Evolutionary conservation across 2,329 filamentous ascomycete species (phyloP).

Genomic region (Verticillium longisporum): DNA sequence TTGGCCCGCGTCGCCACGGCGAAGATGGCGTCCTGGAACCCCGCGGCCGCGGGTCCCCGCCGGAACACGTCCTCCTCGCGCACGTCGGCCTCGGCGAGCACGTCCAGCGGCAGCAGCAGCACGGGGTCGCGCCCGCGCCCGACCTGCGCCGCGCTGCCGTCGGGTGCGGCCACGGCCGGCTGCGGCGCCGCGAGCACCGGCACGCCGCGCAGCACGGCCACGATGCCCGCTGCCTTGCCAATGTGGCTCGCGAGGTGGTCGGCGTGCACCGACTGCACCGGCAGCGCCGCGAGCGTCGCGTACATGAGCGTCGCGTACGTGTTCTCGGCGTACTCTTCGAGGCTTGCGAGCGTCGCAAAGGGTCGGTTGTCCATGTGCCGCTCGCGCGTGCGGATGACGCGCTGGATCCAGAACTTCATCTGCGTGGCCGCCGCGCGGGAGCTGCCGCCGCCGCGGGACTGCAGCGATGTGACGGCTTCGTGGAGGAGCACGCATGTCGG

Average conservation of each 20-base stretch:
- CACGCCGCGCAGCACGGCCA: conserved; percentile 77
- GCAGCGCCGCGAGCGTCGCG: conserved; percentile 71
- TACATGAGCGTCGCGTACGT: conserved; percentile 94
- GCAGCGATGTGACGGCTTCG: conserved; percentile 61
- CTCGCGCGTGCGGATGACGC: conserved; percentile 75
- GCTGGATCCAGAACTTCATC: conserved; percentile 66
- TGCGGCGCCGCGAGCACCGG: conserved; percentile 79
- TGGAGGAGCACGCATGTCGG: conserved; percentile 82
- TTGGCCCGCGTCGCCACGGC: conserved; percentile 87
- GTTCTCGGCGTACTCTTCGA: conserved; percentile 89
- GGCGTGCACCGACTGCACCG: conserved; percentile 72
- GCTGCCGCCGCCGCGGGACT: conserved; percentile 25
- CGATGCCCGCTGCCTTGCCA: conserved; percentile 87
- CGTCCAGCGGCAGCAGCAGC: conserved; percentile 76
- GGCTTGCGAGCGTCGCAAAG: conserved; percentile 61
- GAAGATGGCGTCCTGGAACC: conserved; percentile 85
- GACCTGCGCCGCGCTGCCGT: conserved; percentile 23
- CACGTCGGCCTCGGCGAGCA: conserved; percentile 77
- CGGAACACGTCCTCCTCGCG: conserved; percentile 87
- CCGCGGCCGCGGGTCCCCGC: conserved; percentile 67
- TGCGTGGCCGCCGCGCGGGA: conserved; percentile 32
- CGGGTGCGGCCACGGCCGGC: conserved; percentile 37
- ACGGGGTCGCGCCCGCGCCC: conserved; percentile 32
- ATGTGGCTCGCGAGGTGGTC: conserved; percentile 94
- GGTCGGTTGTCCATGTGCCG: conserved; percentile 78